Conservation (phyloP, 2,329 filamentous ascomycete species). For the Colletotrichum musicola region DNA sequence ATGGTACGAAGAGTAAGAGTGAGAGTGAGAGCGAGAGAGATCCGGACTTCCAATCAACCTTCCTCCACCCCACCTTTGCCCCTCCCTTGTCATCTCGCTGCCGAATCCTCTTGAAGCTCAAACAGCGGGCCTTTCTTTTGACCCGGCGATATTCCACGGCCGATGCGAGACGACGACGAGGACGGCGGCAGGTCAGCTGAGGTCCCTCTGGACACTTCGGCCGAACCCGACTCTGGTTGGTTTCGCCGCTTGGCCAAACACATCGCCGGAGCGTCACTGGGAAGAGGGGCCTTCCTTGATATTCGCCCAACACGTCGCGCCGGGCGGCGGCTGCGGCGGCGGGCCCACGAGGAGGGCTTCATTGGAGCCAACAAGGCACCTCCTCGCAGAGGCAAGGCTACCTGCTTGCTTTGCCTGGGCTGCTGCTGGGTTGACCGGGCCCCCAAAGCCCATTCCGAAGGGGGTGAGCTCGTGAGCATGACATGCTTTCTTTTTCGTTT, state of each 20-base stretch:
- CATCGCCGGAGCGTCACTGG: neutral
- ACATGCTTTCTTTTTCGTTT: slow-evolving; percentile 30
- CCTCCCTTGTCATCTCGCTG: slow-evolving; percentile 20
- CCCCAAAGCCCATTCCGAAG: neutral
- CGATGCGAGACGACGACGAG: no score
- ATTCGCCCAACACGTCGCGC: neutral
- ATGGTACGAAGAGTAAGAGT: neutral
- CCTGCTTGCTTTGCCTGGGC: neutral
- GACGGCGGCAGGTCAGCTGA: no score
- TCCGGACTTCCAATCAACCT: no score
- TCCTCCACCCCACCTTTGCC: neutral
- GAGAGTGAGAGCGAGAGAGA: no score
- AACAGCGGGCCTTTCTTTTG: neutral
- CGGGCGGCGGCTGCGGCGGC: no score
- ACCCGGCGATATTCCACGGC: neutral
- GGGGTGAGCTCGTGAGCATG: slow-evolving; percentile 6
- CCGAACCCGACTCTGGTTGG: neutral
- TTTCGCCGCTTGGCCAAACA: neutral
- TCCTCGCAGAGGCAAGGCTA: neutral
- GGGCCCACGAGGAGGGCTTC: no score
- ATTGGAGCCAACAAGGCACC: slow-evolving; percentile 9
- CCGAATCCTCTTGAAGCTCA: neutral
- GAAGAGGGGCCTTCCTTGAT: neutral
- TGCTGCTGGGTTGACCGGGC: neutral
- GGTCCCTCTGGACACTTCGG: neutral